Conservation (phyloP, 1,284 basidiomycete genomes). For the Coniferiporia weirii region DNA sequence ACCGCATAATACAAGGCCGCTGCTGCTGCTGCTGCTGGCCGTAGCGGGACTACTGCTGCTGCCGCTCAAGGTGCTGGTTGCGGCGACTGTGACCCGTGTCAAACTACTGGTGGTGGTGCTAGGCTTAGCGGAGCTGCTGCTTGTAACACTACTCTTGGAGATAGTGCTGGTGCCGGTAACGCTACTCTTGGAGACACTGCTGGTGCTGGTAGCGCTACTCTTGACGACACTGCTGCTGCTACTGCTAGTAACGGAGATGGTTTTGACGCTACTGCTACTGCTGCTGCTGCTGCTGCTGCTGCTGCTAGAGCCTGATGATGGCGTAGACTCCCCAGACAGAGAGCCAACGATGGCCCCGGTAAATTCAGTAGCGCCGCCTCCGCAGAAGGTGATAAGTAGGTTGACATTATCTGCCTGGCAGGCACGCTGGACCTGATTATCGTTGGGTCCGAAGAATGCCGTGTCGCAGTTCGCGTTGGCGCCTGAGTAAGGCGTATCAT, state of each 20-base stretch:
- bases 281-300: not conserved
- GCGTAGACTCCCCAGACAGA: not conserved
- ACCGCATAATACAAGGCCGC: too few species aligned
- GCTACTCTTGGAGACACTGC: too few species aligned
- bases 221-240: too few species aligned
- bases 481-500: conserved; percentile 23
- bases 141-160: too few species aligned
- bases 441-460: conserved; percentile 37
- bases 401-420: conserved; percentile 28
- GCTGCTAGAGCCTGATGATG: not conserved
- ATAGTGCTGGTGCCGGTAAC: too few species aligned
- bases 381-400: conserved; percentile 19
- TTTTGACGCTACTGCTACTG: not conserved
- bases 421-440: conserved; percentile 37
- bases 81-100: too few species aligned
- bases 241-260: not conserved
- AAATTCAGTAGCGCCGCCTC: conserved; percentile 4
- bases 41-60: too few species aligned
- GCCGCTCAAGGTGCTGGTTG: too few species aligned
- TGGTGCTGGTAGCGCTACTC: too few species aligned
- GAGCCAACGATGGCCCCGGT: conserved; percentile 13
- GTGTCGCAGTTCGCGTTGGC: conserved; percentile 25
- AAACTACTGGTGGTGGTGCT: too few species aligned
- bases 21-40: too few species aligned
- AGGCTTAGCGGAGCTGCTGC: too few species aligned